These are phyloP conservation scores for Candida quercuum DNA, from an alignment of 805 yeast species.

Conservation along the genomic window DNA sequence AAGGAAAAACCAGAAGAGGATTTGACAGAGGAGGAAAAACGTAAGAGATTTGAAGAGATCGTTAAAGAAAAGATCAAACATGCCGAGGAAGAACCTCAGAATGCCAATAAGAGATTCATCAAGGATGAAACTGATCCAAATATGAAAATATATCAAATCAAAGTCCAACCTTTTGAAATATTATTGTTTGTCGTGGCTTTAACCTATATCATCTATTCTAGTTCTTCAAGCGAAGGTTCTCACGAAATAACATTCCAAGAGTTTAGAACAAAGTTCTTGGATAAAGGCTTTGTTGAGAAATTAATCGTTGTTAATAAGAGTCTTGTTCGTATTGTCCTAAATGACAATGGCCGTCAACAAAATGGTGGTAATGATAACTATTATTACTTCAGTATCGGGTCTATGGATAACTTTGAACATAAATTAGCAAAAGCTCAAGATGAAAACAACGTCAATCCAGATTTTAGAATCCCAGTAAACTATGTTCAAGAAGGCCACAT, in stretches of 20 bases:
- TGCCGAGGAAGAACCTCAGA: slow-evolving; percentile 12
- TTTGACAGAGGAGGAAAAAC: neutral
- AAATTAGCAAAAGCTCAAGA: slow-evolving; percentile 73
- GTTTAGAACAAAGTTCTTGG: slow-evolving; percentile 68
- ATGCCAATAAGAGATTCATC: slow-evolving; percentile 15
- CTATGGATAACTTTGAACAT: slow-evolving; percentile 82
- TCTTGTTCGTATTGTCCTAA: slow-evolving; percentile 66
- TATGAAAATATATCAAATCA: slow-evolving; percentile 25
- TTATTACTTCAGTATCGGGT: slow-evolving; percentile 74
- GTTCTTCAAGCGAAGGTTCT: slow-evolving; percentile 25
- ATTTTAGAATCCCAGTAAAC: slow-evolving; percentile 72
- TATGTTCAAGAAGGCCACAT: slow-evolving; percentile 70
- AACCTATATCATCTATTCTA: slow-evolving; percentile 26
- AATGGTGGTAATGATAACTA: slow-evolving; percentile 31
- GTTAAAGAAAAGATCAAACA: slow-evolving; percentile 11
- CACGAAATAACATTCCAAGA: slow-evolving; percentile 87
- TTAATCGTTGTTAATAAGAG: slow-evolving; percentile 73
- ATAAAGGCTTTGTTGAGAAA: slow-evolving; percentile 70
- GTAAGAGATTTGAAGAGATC: slow-evolving; percentile 5
- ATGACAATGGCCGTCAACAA: slow-evolving; percentile 53
- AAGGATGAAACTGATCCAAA: slow-evolving; percentile 27
- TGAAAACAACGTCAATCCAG: slow-evolving; percentile 53
- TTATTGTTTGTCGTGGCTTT: slow-evolving; percentile 27
- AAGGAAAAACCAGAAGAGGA: neutral
- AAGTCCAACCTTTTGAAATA: slow-evolving; percentile 30